A percentile compares a stretch with the other conserved stretches of the same genome.
Evolutionary conservation across 352 stramenopile species (phyloP).

Genomic region (Phytophthora macrochlamydospora): DNA sequence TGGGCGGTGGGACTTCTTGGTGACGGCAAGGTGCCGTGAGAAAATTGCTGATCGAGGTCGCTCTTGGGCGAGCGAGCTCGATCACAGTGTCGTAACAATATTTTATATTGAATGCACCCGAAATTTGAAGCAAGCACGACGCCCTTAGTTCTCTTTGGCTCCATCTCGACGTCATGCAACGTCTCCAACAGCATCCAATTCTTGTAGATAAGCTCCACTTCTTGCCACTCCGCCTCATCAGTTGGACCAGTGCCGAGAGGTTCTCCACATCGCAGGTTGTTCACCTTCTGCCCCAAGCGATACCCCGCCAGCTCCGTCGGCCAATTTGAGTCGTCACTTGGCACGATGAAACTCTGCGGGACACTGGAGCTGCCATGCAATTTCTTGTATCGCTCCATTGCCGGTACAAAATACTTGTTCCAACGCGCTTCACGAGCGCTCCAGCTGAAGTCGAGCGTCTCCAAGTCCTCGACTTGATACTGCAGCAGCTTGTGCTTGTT

Average conservation of each 20-base stretch:
- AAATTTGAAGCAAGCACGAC: conserved; percentile 4
- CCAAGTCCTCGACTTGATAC: conserved; percentile 45
- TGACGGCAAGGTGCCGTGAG: conserved; percentile 18
- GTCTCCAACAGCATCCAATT: conserved; percentile 52
- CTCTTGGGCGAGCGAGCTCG: not conserved
- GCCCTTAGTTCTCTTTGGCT: conserved; percentile 3
- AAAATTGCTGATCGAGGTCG: not conserved
- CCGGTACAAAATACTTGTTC: conserved; percentile 46
- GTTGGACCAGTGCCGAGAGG: conserved; percentile 6
- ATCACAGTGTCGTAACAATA: conserved; percentile 24
- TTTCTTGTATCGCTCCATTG: conserved; percentile 37
- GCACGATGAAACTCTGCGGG: conserved; percentile 49
- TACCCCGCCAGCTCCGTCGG: conserved; percentile 34
- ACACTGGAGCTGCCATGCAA: conserved; percentile 35
- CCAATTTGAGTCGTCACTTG: conserved; percentile 30
- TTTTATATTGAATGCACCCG: conserved; percentile 31
- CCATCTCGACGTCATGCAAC: conserved; percentile 30
- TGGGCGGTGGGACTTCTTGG: conserved; percentile 39
- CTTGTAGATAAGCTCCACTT: conserved; percentile 50
- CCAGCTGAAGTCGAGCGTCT: conserved; percentile 40
- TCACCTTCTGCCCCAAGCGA: conserved; percentile 51
- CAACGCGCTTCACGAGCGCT: conserved; percentile 36
- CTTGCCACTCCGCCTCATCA: conserved; percentile 27
- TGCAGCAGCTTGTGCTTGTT: conserved; percentile 24
- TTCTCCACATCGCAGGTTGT: conserved; percentile 43